A percentile compares a stretch with the other conserved stretches of the same genome.
phyloP scores from a whole-genome alignment of 352 stramenopile genomes.

The Thalassiosira mediterranea region DNA sequence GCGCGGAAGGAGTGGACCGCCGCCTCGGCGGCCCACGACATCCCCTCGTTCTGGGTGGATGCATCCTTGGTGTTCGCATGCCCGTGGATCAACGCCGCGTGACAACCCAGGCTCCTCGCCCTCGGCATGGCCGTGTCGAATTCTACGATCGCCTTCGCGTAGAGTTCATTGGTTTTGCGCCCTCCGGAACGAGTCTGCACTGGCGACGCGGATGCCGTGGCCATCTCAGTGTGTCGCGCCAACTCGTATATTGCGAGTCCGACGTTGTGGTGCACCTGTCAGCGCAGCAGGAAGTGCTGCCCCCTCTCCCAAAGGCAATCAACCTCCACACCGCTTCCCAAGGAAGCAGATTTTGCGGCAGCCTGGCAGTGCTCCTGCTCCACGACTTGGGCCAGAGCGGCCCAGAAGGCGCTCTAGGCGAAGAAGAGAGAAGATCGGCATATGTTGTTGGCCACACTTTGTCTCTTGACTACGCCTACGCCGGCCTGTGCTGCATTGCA shows the following conservation, averaged over 20 bases:
- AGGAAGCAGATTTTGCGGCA: conserved; percentile 5
- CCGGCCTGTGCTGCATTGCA: background rate
- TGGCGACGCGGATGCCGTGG: too few species aligned
- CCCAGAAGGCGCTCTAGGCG: conserved; percentile 39
- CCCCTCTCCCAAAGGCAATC: conserved; percentile 31
- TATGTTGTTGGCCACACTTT: background rate
- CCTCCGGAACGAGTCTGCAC: background rate
- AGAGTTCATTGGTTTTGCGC: conserved; percentile 1
- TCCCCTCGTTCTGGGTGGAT: conserved; percentile 9
- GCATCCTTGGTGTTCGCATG: conserved; percentile 22
- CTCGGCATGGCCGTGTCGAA: conserved; percentile 31
- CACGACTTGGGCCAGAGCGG: conserved; percentile 24
- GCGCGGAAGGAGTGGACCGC: conserved; percentile 39
- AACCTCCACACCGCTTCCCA: too few species aligned
- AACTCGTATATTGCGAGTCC: conserved; percentile 28
- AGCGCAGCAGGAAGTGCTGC: conserved; percentile 44
- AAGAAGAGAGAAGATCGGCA: background rate
- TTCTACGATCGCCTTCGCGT: conserved; percentile 21
- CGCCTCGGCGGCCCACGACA: conserved; percentile 30
- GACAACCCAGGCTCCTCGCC: conserved; percentile 15
- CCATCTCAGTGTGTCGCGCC: background rate
- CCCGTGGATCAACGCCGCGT: conserved; percentile 23
- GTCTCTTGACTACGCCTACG: too few species aligned
- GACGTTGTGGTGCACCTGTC: conserved; percentile 42
- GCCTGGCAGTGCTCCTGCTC: conserved; percentile 29